These are phyloP conservation scores for Pythium myriotylum DNA, from an alignment of 352 stramenopile species.

Conservation along the genomic window DNA sequence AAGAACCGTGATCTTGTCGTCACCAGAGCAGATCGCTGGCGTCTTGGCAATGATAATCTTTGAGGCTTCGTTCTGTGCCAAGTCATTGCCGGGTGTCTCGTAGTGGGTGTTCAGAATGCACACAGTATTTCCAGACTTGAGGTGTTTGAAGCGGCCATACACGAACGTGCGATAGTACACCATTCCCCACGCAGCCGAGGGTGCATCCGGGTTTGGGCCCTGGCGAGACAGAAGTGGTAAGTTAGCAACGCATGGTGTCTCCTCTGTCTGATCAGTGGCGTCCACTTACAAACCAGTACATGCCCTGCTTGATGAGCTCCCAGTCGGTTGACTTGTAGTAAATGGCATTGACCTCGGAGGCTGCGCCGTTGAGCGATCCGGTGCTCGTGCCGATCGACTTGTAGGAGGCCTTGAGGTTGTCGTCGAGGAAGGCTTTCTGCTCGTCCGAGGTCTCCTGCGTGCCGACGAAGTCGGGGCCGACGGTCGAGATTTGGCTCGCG, in stretches of 20 bases:
- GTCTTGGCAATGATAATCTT: conserved; percentile 65
- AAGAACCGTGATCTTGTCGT: conserved; percentile 66
- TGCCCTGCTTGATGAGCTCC: conserved; percentile 57
- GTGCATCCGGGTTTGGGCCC: conserved; percentile 49
- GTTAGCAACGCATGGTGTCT: too few relatives aligned
- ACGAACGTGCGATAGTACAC: conserved; percentile 71
- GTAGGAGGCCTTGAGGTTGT: conserved; percentile 55
- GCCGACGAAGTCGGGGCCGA: conserved; percentile 71
- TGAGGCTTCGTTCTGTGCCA: conserved; percentile 66
- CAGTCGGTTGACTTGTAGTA: conserved; percentile 69
- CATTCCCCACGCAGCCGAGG: conserved; percentile 66
- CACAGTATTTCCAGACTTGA: conserved; percentile 54
- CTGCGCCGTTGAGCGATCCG: conserved; percentile 61
- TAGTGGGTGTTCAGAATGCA: conserved; percentile 86
- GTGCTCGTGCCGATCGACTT: conserved; percentile 57
- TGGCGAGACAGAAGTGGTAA: conserved; percentile 1
- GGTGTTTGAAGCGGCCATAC: conserved; percentile 76
- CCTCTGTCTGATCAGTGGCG: too few relatives aligned
- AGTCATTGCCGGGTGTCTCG: conserved; percentile 76
- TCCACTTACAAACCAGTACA: conserved; percentile 58
- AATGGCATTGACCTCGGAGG: conserved; percentile 60
- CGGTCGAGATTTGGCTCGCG: conserved; percentile 50
- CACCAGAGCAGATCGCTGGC: conserved; percentile 47
- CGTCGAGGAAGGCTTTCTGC: conserved; percentile 66
- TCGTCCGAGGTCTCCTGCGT: conserved; percentile 82